Evolutionary conservation across 495 filamentous ascomycete genomes (phyloP).

Genomic region (Hypoxylon crocopeplum): DNA sequence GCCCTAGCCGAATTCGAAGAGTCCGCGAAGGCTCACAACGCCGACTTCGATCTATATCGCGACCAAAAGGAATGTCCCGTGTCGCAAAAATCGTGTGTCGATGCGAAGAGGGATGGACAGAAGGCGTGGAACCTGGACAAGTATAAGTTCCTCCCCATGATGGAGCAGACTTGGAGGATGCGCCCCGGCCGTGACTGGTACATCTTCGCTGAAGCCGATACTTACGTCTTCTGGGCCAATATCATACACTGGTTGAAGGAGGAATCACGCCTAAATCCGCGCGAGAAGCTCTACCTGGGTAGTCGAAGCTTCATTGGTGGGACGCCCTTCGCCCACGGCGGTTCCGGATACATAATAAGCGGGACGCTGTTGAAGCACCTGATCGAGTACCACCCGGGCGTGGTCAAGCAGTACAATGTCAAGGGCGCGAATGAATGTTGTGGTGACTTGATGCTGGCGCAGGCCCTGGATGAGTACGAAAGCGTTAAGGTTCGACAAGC

Average conservation of each 20-base stretch:
- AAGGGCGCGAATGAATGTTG: conserved; percentile 53
- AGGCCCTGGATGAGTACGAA: conserved; percentile 48
- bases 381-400: conserved; percentile 36
- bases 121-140: conserved; percentile 71
- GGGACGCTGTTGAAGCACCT: conserved; percentile 49
- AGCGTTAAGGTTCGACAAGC: conserved; percentile 49
- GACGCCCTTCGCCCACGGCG: conserved; percentile 57
- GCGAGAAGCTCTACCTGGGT: conserved; percentile 61
- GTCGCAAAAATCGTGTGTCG: conserved; percentile 44
- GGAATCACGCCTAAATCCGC: conserved; percentile 51
- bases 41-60: conserved; percentile 58
- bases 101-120: conserved; percentile 35
- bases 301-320: conserved; percentile 51
- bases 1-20: conserved; percentile 54
- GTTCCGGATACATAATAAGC: conserved; percentile 58
- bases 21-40: conserved; percentile 37
- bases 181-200: conserved; percentile 66
- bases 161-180: conserved; percentile 60
- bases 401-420: conserved; percentile 47
- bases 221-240: conserved; percentile 69
- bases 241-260: conserved; percentile 61
- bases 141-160: conserved; percentile 74
- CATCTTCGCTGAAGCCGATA: conserved; percentile 73
- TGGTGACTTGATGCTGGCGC: conserved; percentile 55
- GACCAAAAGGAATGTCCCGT: conserved; percentile 47